Evolutionary conservation across 2,329 filamentous ascomycete genomes (phyloP).

Genomic region (Ploettnerulaceae sp.): DNA sequence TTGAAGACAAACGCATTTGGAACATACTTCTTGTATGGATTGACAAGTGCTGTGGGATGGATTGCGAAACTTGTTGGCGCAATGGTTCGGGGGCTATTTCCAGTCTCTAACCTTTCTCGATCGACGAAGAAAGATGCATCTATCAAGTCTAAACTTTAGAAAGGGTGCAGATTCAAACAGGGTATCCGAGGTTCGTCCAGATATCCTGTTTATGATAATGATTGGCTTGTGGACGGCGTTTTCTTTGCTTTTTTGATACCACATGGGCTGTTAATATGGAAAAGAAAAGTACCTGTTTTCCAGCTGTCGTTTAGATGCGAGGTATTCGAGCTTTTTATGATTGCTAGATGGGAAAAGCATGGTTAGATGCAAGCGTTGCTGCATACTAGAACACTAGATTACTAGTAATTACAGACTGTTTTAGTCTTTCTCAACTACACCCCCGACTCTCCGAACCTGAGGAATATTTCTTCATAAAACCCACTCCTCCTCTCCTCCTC

Average conservation of each 20-base stretch:
- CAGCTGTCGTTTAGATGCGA: too few relatives aligned
- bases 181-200: too few relatives aligned
- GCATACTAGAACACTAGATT: neutral
- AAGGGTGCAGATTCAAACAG: too few relatives aligned
- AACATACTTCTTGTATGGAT: neutral
- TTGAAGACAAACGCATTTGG: conserved; percentile 7
- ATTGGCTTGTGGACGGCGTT: too few relatives aligned
- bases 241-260: too few relatives aligned
- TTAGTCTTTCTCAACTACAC: too few relatives aligned
- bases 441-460: too few relatives aligned
- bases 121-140: neutral
- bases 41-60: neutral
- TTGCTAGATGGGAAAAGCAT: too few relatives aligned
- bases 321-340: neutral
- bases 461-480: neutral
- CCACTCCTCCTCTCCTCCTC: conserved; percentile 14
- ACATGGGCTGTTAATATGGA: too few relatives aligned
- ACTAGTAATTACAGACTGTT: too few relatives aligned
- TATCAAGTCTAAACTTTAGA: neutral
- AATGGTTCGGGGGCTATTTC: neutral
- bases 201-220: too few relatives aligned
- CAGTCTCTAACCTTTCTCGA: neutral
- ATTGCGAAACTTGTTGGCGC: neutral
- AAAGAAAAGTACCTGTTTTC: too few relatives aligned
- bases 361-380: neutral